Evolutionary conservation across 768 basidiomycete genomes (phyloP).

Genomic region (Kwoniella newhampshirensis): DNA sequence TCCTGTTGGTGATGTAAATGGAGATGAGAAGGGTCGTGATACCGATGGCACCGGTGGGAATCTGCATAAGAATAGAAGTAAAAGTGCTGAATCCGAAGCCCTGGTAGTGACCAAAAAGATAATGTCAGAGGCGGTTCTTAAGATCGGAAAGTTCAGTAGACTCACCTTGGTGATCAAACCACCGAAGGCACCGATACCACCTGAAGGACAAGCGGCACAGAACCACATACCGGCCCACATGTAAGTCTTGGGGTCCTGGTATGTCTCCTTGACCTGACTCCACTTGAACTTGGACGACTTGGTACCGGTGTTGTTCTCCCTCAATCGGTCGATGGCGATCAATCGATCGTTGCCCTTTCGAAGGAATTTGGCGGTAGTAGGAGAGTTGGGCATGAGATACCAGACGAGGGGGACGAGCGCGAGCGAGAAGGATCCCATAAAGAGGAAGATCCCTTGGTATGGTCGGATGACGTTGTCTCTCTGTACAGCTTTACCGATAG

Average conservation of each 20-base stretch:
- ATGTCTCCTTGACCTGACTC: slow-evolving; percentile 46
- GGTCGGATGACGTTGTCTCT: slow-evolving; percentile 18
- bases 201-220: slow-evolving; percentile 46
- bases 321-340: slow-evolving; percentile 49
- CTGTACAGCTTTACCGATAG: slow-evolving; percentile 29
- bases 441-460: slow-evolving; percentile 50
- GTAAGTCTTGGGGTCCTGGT: slow-evolving; percentile 46
- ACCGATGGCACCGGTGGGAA: slow-evolving; percentile 46
- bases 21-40: slow-evolving; percentile 33
- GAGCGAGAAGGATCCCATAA: slow-evolving; percentile 44
- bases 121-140: not conserved
- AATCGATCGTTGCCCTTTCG: slow-evolving; percentile 43
- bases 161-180: slow-evolving; percentile 43
- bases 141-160: slow-evolving; percentile 10
- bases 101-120: slow-evolving; percentile 2
- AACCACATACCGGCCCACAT: slow-evolving; percentile 47
- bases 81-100: slow-evolving; percentile 42
- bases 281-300: slow-evolving; percentile 44
- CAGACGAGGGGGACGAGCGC: slow-evolving; percentile 40
- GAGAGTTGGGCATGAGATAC: slow-evolving; percentile 48
- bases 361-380: slow-evolving; percentile 49
- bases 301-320: slow-evolving; percentile 51
- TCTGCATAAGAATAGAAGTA: slow-evolving; percentile 47
- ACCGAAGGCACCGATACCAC: slow-evolving; percentile 48
- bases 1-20: slow-evolving; percentile 46